Conservation (phyloP, 257 asterid species). For the Ocimum tenuiflorum region DNA sequence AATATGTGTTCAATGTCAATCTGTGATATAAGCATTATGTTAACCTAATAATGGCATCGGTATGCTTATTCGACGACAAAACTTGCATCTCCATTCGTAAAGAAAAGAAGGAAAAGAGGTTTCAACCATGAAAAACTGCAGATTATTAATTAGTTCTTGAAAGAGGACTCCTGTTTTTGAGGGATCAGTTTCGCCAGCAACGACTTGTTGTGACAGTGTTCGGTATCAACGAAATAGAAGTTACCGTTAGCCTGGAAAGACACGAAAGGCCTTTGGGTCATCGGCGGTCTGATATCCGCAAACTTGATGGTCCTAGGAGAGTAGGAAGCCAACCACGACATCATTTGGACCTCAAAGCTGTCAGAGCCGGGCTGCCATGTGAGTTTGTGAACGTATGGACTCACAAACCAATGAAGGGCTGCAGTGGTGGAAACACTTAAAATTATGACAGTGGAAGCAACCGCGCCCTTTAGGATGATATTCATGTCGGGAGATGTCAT, state of each 20-base stretch:
- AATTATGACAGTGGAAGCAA: conserved; percentile 72
- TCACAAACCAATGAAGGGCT: conserved; percentile 95
- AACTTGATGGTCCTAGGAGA: conserved; percentile 64
- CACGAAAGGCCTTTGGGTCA: conserved; percentile 85
- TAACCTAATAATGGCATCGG: neutral
- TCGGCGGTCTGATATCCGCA: conserved; percentile 66
- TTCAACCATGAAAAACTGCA: neutral
- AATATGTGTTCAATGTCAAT: neutral
- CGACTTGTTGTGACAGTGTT: conserved; percentile 86
- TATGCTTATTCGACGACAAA: neutral
- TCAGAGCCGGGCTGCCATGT: conserved; percentile 96
- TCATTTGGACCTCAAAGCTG: conserved; percentile 84
- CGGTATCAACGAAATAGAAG: conserved; percentile 67
- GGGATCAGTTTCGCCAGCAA: conserved; percentile 78
- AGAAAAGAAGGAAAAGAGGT: neutral
- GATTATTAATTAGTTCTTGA: conserved; percentile 43
- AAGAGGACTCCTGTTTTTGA: conserved; percentile 47
- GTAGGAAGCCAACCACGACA: conserved; percentile 85
- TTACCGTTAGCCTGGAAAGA: conserved; percentile 70
- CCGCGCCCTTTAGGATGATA: conserved; percentile 84
- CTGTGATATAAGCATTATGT: neutral
- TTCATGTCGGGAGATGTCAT: conserved; percentile 78
- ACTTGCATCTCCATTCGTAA: neutral
- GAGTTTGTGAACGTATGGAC: conserved; percentile 86
- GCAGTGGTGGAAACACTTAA: conserved; percentile 78